Evolutionary conservation across 1,284 basidiomycete genomes (phyloP).

Genomic region (Leccinum subrobustum): DNA sequence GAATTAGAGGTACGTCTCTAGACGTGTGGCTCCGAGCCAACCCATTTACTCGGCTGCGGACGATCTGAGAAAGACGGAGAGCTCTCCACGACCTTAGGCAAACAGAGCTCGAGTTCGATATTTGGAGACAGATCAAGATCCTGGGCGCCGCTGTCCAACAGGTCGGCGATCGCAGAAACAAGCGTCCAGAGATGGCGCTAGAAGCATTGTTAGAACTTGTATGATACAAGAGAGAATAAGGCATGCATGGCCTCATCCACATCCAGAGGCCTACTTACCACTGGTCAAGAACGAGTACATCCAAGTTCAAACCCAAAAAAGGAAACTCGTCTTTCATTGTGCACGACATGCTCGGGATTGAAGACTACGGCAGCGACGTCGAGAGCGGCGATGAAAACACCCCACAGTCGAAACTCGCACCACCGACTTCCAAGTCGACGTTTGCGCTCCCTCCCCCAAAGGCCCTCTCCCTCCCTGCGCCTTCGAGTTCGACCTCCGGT

Average conservation of each 20-base stretch:
- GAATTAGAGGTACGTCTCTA: too few relatives aligned
- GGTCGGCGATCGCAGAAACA: not conserved
- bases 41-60: too few relatives aligned
- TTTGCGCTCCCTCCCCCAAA: slow-evolving; percentile 39
- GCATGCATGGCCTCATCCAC: too few relatives aligned
- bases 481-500: slow-evolving; percentile 33
- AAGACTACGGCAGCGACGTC: slow-evolving; percentile 70
- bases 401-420: slow-evolving; percentile 28
- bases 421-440: slow-evolving; percentile 31
- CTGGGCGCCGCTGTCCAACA: not conserved
- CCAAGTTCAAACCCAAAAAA: not conserved
- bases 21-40: too few relatives aligned
- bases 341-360: slow-evolving; percentile 63
- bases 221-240: too few relatives aligned
- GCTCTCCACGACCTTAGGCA: too few relatives aligned
- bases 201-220: not conserved
- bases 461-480: slow-evolving; percentile 18
- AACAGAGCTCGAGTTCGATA: too few relatives aligned
- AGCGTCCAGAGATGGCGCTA: too few relatives aligned
- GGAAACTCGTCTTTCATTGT: not conserved
- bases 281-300: too few relatives aligned
- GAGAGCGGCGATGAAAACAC: slow-evolving; percentile 48
- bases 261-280: too few relatives aligned
- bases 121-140: too few relatives aligned
- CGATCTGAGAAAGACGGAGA: too few relatives aligned